Conservation (phyloP, 2,329 filamentous ascomycete genomes). For the Diplodia mutila region DNA sequence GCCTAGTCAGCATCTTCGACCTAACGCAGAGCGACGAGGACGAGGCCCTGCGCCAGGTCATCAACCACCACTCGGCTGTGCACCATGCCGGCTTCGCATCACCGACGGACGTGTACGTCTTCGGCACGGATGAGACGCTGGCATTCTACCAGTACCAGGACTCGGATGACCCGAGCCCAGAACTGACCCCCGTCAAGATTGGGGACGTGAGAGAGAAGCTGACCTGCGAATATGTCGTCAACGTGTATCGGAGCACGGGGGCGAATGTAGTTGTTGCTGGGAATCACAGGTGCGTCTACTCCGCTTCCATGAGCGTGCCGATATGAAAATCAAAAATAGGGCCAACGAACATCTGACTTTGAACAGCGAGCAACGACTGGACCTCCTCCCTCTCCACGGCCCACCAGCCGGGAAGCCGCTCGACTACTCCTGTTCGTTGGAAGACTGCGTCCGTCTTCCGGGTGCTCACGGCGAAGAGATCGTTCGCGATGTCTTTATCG, state of each 20-base stretch:
- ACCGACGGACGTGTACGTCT: conserved; percentile 65
- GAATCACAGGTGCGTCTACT: conserved; percentile 63
- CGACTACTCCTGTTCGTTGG: conserved; percentile 37
- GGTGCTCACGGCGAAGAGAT: conserved; percentile 55
- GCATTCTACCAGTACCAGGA: conserved; percentile 73
- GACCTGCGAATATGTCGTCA: conserved; percentile 73
- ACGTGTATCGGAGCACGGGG: conserved; percentile 64
- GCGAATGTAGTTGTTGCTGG: conserved; percentile 67
- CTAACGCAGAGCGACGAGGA: conserved; percentile 68
- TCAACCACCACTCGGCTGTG: conserved; percentile 76
- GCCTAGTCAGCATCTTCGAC: conserved; percentile 77
- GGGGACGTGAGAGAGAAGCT: conserved; percentile 71
- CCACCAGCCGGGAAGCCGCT: conserved; percentile 29
- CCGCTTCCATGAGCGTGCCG: too few species aligned
- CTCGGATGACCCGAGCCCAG: conserved; percentile 48
- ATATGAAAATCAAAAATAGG: too few species aligned
- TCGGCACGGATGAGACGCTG: conserved; percentile 79
- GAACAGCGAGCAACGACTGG: conserved; percentile 35
- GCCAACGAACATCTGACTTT: not conserved
- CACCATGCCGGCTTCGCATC: conserved; percentile 69
- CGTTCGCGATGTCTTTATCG: conserved; percentile 51
- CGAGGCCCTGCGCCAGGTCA: conserved; percentile 75
- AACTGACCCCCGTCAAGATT: conserved; percentile 54
- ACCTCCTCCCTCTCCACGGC: conserved; percentile 39
- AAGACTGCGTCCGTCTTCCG: conserved; percentile 37